Evolutionary conservation across 495 filamentous ascomycete genomes (phyloP), one percentile per base, ranked within the genome.

Genomic region (Trichoderma virens): DNA sequence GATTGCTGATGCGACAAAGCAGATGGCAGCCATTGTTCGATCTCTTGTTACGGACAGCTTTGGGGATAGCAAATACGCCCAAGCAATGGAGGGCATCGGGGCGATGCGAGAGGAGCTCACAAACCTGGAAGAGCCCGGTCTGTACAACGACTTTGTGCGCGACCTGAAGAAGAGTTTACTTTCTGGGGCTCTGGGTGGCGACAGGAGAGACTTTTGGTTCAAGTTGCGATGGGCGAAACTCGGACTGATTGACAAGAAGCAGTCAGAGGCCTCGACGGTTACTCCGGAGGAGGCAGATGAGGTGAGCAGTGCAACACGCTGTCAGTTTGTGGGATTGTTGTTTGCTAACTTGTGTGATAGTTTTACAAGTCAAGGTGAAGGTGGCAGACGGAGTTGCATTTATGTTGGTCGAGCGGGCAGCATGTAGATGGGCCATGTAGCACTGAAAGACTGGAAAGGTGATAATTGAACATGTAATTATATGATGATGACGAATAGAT

Each of bases 121-220:
- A 0, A 85, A 86, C 3, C 81, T 88, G 54, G 95, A 97, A 70
- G 84, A 89, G 74, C 90, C 92, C 1, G 80, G 67, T 2, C 66
- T 88, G 34, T 99, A 90, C 71, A 97, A 98, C 75, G 82, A 85
- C 3, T 85, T 93, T 64, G 32, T 97, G 47, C 78, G 69, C 31
- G 77, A 80, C 25, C 72, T 99, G 59, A 98, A 97, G 77, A 75
- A 78, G 64, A 87, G 87, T 59, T 68, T 98, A 2, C 68, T 92
- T 32, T 78, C 74, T 0, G 90, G 86, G 16, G 83, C 91, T 69
- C 72, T 97, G n/a, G 86, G 86, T 62, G 94, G 92, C 0, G 87
- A 96, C 70, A 82, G 93, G 38, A 82, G 79, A 65, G 92, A 94
- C 71, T 82, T 97, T 75, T 97, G 91, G 91, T 90, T 82, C 78